Evolutionary conservation across 2,329 filamentous ascomycete genomes (phyloP).

Genomic region (Aureobasidium lini): DNA sequence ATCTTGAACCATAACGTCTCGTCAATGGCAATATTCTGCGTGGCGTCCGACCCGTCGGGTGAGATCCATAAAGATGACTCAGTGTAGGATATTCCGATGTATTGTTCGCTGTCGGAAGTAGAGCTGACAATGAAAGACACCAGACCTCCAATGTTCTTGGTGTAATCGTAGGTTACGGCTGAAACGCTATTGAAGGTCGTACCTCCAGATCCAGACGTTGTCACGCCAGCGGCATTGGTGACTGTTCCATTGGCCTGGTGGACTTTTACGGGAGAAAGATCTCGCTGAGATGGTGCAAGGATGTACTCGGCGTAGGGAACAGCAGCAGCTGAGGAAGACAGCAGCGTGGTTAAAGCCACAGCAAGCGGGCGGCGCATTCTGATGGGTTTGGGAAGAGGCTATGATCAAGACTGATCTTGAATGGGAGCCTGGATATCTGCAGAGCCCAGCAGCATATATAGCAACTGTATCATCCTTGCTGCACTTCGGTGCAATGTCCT

Average conservation of each 20-base stretch:
- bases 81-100: conserved; percentile 36
- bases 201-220: background rate
- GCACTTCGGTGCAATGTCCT: background rate
- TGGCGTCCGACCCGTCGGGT: conserved; percentile 38
- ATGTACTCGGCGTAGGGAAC: conserved; percentile 9
- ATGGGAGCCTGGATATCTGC: background rate
- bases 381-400: background rate
- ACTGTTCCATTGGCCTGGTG: conserved; percentile 4
- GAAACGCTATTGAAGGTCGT: background rate
- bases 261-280: background rate
- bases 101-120: conserved; percentile 28
- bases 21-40: conserved; percentile 39
- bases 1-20: conserved; percentile 42
- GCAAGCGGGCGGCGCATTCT: background rate
- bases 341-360: background rate
- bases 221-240: background rate
- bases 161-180: conserved; percentile 9
- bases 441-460: background rate
- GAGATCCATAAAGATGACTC: conserved; percentile 43
- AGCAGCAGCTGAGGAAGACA: background rate
- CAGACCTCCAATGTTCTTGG: conserved; percentile 33
- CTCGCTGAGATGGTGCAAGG: conserved; percentile 1
- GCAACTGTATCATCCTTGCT: background rate
- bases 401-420: no score
- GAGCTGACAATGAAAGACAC: conserved; percentile 29